Percentiles rank a stretch among this genome's conserved stretches.
Evolutionary conservation across 2,329 filamentous ascomycete species (phyloP).

Genomic region (Lecanosticta acicola): DNA sequence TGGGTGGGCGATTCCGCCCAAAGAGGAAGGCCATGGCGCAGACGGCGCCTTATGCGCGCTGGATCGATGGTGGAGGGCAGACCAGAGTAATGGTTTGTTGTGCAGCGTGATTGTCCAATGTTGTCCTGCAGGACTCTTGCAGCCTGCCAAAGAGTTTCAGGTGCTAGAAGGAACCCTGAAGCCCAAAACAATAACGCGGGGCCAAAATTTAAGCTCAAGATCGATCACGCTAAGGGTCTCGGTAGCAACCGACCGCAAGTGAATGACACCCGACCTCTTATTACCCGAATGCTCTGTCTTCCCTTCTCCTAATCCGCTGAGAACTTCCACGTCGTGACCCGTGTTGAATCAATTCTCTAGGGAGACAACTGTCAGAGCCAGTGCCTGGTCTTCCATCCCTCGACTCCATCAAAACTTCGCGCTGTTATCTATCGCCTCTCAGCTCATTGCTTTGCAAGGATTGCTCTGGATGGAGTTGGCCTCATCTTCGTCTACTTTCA

Average conservation of each 20-base stretch:
- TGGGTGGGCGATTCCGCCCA: conserved; percentile 56
- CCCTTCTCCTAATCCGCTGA: no score
- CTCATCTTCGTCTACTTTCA: no score
- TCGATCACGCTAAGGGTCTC: neutral
- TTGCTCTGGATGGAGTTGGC: no score
- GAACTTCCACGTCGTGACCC: no score
- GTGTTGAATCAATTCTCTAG: no score
- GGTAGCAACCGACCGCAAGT: neutral
- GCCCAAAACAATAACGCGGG: neutral
- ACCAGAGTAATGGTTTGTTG: neutral
- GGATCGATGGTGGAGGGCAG: conserved; percentile 1
- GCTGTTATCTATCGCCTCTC: neutral
- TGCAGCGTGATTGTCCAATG: no score
- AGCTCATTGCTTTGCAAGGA: no score
- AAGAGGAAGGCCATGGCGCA: conserved; percentile 65
- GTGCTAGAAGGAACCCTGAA: neutral
- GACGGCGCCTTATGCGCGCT: conserved; percentile 11
- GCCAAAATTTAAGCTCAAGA: neutral
- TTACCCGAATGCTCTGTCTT: no score
- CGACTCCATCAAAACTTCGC: no score
- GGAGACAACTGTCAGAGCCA: no score
- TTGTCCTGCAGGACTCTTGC: neutral
- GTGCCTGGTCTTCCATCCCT: no score
- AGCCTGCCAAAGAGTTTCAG: neutral
- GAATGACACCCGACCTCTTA: no score